Conservation (phyloP, 2,329 filamentous ascomycete species). For the Aspergillus sp. region DNA sequence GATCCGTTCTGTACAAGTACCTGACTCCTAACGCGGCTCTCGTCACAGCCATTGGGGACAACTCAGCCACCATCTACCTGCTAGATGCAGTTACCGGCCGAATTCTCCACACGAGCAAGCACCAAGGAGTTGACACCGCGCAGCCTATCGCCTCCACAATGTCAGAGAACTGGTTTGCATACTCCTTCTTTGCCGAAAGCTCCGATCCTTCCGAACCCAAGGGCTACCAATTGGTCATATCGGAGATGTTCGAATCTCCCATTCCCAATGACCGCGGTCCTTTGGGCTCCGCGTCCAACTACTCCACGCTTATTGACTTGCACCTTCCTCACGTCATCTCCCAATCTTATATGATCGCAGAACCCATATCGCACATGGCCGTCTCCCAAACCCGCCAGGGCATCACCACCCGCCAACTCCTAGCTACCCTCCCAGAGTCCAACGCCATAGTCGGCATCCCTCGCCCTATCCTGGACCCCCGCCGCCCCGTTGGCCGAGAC, state of each 20-base stretch:
- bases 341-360: conserved; percentile 77
- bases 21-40: conserved; percentile 83
- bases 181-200: conserved; percentile 68
- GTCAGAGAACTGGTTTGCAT: conserved; percentile 94
- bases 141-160: conserved; percentile 75
- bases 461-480: conserved; percentile 75
- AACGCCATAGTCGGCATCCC: conserved; percentile 79
- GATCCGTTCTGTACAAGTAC: conserved; percentile 96
- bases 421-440: conserved; percentile 72
- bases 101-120: conserved; percentile 68
- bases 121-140: conserved; percentile 70
- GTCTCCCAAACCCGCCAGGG: conserved; percentile 91
- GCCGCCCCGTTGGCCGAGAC: conserved; percentile 81
- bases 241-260: conserved; percentile 87
- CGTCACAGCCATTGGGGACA: conserved; percentile 66
- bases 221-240: conserved; percentile 81
- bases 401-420: conserved; percentile 78
- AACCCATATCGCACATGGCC: conserved; percentile 74
- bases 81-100: conserved; percentile 84
- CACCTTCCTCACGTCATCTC: conserved; percentile 73
- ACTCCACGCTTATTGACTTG: conserved; percentile 69
- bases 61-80: conserved; percentile 70
- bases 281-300: conserved; percentile 67
- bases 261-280: conserved; percentile 81
- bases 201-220: conserved; percentile 57